Evolutionary conservation across 2,329 filamentous ascomycete species (phyloP).

Genomic region (Colletotrichum ledebouriae): DNA sequence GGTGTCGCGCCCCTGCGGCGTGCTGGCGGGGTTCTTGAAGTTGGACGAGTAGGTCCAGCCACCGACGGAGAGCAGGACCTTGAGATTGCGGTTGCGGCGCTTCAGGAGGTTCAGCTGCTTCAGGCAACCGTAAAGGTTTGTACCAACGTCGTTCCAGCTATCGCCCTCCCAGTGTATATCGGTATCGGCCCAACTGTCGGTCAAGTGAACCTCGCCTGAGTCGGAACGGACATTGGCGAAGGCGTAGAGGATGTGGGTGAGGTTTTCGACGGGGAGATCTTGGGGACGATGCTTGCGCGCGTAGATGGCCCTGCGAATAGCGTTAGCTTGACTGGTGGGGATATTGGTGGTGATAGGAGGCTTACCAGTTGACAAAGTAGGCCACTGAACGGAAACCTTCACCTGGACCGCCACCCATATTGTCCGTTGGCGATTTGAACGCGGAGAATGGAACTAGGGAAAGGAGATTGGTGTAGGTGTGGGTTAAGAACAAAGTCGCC

Average conservation of each 20-base stretch:
- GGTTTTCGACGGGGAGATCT: slow-evolving; percentile 81
- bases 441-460: slow-evolving; percentile 26
- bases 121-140: slow-evolving; percentile 88
- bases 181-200: slow-evolving; percentile 74
- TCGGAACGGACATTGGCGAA: slow-evolving; percentile 89
- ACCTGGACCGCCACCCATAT: slow-evolving; percentile 60
- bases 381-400: slow-evolving; percentile 75
- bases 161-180: slow-evolving; percentile 82
- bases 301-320: slow-evolving; percentile 78
- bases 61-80: slow-evolving; percentile 87
- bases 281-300: slow-evolving; percentile 87
- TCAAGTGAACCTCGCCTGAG: slow-evolving; percentile 80
- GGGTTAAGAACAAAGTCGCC: slow-evolving; percentile 43
- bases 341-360: not conserved
- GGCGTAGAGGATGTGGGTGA: slow-evolving; percentile 91
- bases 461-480: slow-evolving; percentile 42
- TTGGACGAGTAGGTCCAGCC: slow-evolving; percentile 94
- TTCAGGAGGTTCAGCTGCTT: slow-evolving; percentile 93
- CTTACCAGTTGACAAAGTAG: slow-evolving; percentile 79
- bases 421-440: slow-evolving; percentile 39
- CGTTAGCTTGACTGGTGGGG: not conserved
- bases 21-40: slow-evolving; percentile 82
- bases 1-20: slow-evolving; percentile 72
- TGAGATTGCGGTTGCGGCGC: slow-evolving; percentile 83
- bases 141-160: slow-evolving; percentile 78